phyloP scores from a whole-genome alignment of 75 land plant genomes.

The Adiantum capillusveneris region DNA sequence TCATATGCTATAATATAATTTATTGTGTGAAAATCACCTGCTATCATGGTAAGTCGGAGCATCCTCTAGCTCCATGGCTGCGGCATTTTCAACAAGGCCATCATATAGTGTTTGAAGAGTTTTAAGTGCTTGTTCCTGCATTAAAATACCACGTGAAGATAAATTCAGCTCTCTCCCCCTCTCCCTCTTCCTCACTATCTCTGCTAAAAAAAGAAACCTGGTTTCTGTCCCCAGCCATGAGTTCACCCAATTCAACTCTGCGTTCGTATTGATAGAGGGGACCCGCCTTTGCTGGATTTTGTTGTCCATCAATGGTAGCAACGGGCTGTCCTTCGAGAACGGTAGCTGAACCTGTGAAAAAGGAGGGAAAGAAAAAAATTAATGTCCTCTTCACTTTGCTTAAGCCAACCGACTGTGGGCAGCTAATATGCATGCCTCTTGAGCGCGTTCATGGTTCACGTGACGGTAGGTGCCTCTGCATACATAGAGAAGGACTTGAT shows the following conservation, averaged over 20 bases:
- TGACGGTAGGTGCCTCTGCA: no score
- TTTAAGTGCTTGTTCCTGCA: constrained; percentile 54
- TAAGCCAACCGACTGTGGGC: no score
- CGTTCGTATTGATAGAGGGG: constrained; percentile 86
- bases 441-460: no score
- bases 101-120: constrained; percentile 80
- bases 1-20: no score
- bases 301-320: not conserved
- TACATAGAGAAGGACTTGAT: no score
- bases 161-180: not conserved
- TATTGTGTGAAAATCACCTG: not conserved
- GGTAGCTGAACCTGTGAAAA: not conserved
- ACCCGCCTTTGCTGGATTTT: constrained; percentile 17
- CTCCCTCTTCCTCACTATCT: not conserved
- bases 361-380: no score
- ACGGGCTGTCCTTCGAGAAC: not conserved
- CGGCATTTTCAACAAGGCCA: constrained; percentile 57
- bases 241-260: constrained; percentile 71
- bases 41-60: constrained; percentile 28
- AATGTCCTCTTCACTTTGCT: not conserved
- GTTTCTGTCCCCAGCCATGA: constrained; percentile 61
- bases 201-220: constrained; percentile 40
- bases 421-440: no score
- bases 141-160: not conserved
- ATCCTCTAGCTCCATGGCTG: constrained; percentile 51